Base-by-base conservation (phyloP, 2,329 filamentous ascomycete species). In the Penicillium sp. region DNA sequence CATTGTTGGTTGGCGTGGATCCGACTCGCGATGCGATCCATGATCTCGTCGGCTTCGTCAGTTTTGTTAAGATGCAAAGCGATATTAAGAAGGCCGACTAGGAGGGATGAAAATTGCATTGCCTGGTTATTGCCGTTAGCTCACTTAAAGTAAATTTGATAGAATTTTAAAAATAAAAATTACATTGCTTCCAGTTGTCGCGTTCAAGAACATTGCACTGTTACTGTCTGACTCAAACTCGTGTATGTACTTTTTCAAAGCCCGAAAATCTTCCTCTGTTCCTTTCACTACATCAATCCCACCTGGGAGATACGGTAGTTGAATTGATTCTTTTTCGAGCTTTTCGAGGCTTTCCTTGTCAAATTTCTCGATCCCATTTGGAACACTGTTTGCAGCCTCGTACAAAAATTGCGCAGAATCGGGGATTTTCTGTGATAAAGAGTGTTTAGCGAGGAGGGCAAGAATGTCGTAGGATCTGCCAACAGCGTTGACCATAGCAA, bases 21-120 rank as follows among this genome's bases (percentile, higher is more conserved):
- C 18, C 55, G 55, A 23, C 18, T 9, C 16, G 48, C 42, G 52
- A 57, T 57, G 55, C 48, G 49, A 57, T 42, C 8, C 33, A 57
- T 57, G 42, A 57, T 43, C 1, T 52, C 47, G 43, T 57, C 48
- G 14, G 48, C 48, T 43, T 40, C 33, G 16, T n/a, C 20, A 12
- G 42, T 28, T 43, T 52, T 57, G 23, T 52, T 40, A 3, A 57
- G 48, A 24, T 40, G 20, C 23, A 57, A 46, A 40, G n/a, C 42
- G 11, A 57, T 51, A 16, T 26, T 52, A 3, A 57, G 23, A 40
- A 57, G 48, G 3, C 30, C 48, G n/a, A 30, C 24, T 28, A 57
- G 48, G 24, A 20, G n/a, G 9, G 11, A 7, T 12, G 55, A 57
- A 8, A 57, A 23, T 26, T 21, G 24, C 18, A 52, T 40, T 30